A percentile compares a stretch with the other conserved stretches of the same genome.
Evolutionary conservation across 1,284 basidiomycete species (phyloP).

Genomic region (Microbotryomycetes sp.): DNA sequence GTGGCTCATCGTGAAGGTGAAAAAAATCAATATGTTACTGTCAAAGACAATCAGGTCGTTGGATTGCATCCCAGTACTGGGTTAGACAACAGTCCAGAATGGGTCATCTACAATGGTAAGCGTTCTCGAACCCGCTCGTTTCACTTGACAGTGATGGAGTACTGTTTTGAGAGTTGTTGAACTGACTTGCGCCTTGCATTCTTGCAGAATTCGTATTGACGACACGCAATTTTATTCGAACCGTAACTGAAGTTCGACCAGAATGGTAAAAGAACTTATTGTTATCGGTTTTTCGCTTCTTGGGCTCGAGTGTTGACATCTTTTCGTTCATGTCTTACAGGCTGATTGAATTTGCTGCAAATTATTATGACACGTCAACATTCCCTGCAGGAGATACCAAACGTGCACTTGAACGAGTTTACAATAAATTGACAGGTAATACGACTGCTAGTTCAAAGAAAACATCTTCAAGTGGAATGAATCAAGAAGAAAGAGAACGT

Average conservation of each 20-base stretch:
- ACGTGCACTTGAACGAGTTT: constrained; percentile 53
- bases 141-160: not conserved
- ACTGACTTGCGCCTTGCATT: not conserved
- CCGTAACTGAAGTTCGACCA: constrained; percentile 77
- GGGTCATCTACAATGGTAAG: constrained; percentile 85
- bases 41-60: constrained; percentile 93
- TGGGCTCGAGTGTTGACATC: too few relatives aligned
- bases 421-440: constrained; percentile 42
- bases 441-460: not conserved
- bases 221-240: constrained; percentile 77
- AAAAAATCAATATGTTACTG: constrained; percentile 59
- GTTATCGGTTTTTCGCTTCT: not conserved
- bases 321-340: constrained; percentile 43
- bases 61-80: constrained; percentile 92
- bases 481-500: constrained; percentile 4
- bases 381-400: constrained; percentile 71
- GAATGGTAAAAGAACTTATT: constrained; percentile 60
- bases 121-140: not conserved
- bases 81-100: constrained; percentile 86
- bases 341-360: constrained; percentile 72
- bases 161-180: not conserved
- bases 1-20: constrained; percentile 93
- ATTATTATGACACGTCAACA: constrained; percentile 67
- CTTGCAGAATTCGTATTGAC: constrained; percentile 78
- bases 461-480: not conserved